phyloP scores from a whole-genome alignment of 768 basidiomycete species.

The Suillus paluster region DNA sequence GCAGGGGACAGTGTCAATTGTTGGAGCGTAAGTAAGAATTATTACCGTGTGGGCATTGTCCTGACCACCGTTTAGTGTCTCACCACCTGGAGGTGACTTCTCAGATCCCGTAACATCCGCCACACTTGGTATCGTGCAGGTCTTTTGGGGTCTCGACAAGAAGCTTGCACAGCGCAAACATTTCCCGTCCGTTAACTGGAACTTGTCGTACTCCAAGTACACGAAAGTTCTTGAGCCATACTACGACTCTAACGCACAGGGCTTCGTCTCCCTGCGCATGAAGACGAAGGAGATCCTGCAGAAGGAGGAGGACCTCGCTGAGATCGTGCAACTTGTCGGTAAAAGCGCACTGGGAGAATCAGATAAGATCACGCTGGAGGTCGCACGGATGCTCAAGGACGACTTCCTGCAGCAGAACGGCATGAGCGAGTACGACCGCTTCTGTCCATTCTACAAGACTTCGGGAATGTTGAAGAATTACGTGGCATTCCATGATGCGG shows the following conservation, averaged over 20 bases:
- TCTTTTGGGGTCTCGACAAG: constrained; percentile 99
- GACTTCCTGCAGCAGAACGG: constrained; percentile 98
- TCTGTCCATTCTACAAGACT: constrained; percentile 99
- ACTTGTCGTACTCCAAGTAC: constrained; percentile 98
- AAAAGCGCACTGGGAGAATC: constrained; percentile 96
- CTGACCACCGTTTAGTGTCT: constrained; percentile 65
- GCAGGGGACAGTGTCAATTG: constrained; percentile 95
- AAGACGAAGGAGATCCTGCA: constrained; percentile 97
- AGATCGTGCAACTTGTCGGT: constrained; percentile 99
- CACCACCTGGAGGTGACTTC: constrained; percentile 98
- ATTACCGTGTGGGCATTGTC: not conserved
- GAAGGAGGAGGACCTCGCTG: constrained; percentile 97
- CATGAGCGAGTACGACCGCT: constrained; percentile 96
- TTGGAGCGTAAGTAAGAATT: constrained; percentile 83
- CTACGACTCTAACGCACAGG: constrained; percentile 89
- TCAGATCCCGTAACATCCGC: constrained; percentile 98
- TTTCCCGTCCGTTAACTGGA: constrained; percentile 99
- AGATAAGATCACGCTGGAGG: constrained; percentile 98
- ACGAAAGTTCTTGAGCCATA: constrained; percentile 90
- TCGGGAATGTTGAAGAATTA: constrained; percentile 94
- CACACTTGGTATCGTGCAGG: constrained; percentile 97
- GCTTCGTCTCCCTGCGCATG: constrained; percentile 92
- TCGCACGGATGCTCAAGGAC: constrained; percentile 96
- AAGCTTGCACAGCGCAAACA: constrained; percentile 98
- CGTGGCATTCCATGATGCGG: constrained; percentile 92